phyloP scores from a whole-genome alignment of 2,329 filamentous ascomycete genomes.

The Plenodomus tracheiphilus region DNA sequence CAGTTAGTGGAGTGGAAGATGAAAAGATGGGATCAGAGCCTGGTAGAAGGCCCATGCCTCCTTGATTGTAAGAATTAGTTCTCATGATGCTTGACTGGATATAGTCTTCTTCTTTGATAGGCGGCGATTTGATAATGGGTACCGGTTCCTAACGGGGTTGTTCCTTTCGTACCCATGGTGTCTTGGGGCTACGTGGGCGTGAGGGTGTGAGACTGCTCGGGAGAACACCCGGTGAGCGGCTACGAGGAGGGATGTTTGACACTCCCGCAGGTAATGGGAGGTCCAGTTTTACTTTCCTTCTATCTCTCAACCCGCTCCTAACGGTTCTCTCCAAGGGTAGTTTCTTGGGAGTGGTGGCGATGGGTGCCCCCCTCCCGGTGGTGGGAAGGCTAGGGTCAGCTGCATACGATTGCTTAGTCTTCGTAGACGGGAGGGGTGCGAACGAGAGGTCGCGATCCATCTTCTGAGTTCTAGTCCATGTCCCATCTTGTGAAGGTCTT shows the following conservation, averaged over 20 bases:
- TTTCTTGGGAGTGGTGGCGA: neutral
- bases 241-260: conserved; percentile 24
- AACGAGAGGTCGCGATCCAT: conserved; percentile 14
- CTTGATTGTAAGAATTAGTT: neutral
- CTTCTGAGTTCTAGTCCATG: conserved; percentile 4
- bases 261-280: conserved; percentile 28
- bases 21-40: conserved; percentile 8
- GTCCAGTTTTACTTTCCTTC: conserved; percentile 34
- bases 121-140: conserved; percentile 9
- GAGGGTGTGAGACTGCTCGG: conserved; percentile 22
- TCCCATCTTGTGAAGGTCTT: conserved; percentile 3
- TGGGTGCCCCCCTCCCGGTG: conserved; percentile 1
- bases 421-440: conserved; percentile 3
- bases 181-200: conserved; percentile 33
- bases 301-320: conserved; percentile 24
- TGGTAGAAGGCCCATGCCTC: conserved; percentile 9
- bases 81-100: neutral
- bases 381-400: conserved; percentile 2
- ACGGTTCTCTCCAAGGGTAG: neutral
- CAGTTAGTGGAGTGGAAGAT: conserved; percentile 9
- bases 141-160: conserved; percentile 15
- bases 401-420: neutral
- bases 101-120: conserved; percentile 17
- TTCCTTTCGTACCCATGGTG: conserved; percentile 21
- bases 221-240: conserved; percentile 10